Evolutionary conservation across 305 asterid genomes (phyloP), one percentile per base, ranked within the genome.

Genomic region (Fraxinus nigra): DNA sequence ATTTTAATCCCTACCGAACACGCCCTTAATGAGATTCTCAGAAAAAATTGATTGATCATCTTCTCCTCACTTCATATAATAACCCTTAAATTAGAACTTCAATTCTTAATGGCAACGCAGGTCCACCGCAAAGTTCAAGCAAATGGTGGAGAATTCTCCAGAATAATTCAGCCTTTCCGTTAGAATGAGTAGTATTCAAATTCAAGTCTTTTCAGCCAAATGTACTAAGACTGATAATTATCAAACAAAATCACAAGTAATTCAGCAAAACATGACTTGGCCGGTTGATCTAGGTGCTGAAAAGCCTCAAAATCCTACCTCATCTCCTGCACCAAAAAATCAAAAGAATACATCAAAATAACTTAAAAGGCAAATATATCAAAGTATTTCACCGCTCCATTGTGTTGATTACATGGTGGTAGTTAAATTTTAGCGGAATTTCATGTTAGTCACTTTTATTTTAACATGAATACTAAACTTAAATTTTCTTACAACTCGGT

Each of bases 301-400:
- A n/a, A 18, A 30, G 77, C 61, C 46, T 16, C 65, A 77, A 75
- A 69, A 5, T 82, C 89, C 85, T 88, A 95, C 99, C 99, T 93
- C 99, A 61, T 95, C 99, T 33, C 99, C 99, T 95, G 98, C 90
- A 85, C 86, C 67, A 75, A 56, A 65, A 46, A 84, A 65, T 40
- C 59, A 8, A 69, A 78, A 32, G 30, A 34, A 35, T 18, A 22
- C 26, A 63, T 38, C 43, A 78, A 78, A 78, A 46, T 18, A 13
- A 77, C 38, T 7, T 28, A 30, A 77, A 54, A 30, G 13, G 30
- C 5, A 32, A 43, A 35, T 40, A 67, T 4, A 43, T 18, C 54
- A 40, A 30, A 54, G 34, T 9, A 33, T 63, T 56, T 40, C 24
- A 7, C 46, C 46, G 5, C 74, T 22, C 20, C 22, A 67, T 14